Percentiles rank a stretch among this genome's conserved stretches.
Evolutionary conservation across 2,329 filamentous ascomycete genomes (phyloP).

Genomic region (Ophiostoma tasmaniense): DNA sequence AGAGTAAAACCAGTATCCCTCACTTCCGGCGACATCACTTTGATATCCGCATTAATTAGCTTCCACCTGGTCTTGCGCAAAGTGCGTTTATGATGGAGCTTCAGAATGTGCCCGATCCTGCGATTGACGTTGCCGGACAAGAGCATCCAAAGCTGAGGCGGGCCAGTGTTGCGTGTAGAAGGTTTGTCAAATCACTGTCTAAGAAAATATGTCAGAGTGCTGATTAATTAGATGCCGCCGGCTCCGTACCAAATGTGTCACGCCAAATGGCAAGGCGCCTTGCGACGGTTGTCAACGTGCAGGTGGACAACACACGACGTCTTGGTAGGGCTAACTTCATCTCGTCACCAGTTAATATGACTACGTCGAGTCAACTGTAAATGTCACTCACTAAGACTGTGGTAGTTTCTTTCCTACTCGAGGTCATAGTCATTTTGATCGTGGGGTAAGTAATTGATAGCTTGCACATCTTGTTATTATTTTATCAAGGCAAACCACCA

Average conservation of each 20-base stretch:
- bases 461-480: neutral
- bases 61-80: neutral
- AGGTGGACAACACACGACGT: neutral
- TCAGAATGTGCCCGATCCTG: neutral
- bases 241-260: conserved; percentile 15
- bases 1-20: neutral
- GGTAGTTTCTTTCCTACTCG: conserved; percentile 11
- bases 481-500: neutral
- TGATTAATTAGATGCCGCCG: conserved; percentile 13
- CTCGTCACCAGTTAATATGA: too few species aligned
- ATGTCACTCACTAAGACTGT: neutral
- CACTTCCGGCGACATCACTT: neutral
- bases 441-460: neutral
- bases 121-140: conserved; percentile 1
- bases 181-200: neutral
- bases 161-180: conserved; percentile 13
- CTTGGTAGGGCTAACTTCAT: too few species aligned
- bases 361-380: too few species aligned
- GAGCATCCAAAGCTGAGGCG: conserved; percentile 7
- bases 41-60: neutral
- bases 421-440: conserved; percentile 14
- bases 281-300: conserved; percentile 14
- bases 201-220: neutral
- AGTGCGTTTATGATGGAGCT: neutral
- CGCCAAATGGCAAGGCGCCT: conserved; percentile 7